Percentiles rank a stretch among this genome's conserved stretches.
phyloP scores from a whole-genome alignment of 257 asterid species.

The Nicotiana knightiana region DNA sequence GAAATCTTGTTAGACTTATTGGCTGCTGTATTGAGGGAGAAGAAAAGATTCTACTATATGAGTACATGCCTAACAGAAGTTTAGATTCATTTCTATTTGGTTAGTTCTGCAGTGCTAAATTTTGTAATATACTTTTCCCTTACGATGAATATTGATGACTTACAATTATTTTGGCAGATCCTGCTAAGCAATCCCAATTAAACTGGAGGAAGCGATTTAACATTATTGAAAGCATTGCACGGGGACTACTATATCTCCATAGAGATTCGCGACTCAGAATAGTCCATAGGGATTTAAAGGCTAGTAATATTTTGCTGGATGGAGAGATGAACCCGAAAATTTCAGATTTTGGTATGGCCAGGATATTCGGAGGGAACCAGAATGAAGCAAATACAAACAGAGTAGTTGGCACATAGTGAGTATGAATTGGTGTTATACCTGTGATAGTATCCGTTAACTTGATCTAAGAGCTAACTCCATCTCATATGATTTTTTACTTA shows the following conservation, averaged over 20 bases:
- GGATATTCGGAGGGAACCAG: conserved; percentile 79
- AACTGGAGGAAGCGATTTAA: conserved; percentile 56
- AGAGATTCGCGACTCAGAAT: conserved; percentile 84
- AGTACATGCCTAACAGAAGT: conserved; percentile 88
- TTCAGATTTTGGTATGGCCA: conserved; percentile 93
- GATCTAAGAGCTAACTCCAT: neutral
- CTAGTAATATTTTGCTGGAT: conserved; percentile 77
- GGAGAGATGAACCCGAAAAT: conserved; percentile 87
- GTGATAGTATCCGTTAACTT: neutral
- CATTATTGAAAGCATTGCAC: conserved; percentile 77
- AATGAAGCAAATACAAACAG: conserved; percentile 71
- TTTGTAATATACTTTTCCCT: neutral
- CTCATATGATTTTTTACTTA: neutral
- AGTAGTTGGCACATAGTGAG: conserved; percentile 90
- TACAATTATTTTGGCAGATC: conserved; percentile 26
- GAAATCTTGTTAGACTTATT: conserved; percentile 70
- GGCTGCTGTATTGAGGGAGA: conserved; percentile 83
- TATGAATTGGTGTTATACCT: neutral
- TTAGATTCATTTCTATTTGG: conserved; percentile 66
- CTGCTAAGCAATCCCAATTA: conserved; percentile 41
- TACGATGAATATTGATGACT: neutral
- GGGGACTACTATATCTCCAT: conserved; percentile 84
- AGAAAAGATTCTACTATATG: conserved; percentile 68
- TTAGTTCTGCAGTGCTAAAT: conserved; percentile 17
- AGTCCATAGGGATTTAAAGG: conserved; percentile 79